Evolutionary conservation across 306 rosid genomes (phyloP), one percentile per base, ranked within the genome.

Genomic region (Prosopis cineraria): DNA sequence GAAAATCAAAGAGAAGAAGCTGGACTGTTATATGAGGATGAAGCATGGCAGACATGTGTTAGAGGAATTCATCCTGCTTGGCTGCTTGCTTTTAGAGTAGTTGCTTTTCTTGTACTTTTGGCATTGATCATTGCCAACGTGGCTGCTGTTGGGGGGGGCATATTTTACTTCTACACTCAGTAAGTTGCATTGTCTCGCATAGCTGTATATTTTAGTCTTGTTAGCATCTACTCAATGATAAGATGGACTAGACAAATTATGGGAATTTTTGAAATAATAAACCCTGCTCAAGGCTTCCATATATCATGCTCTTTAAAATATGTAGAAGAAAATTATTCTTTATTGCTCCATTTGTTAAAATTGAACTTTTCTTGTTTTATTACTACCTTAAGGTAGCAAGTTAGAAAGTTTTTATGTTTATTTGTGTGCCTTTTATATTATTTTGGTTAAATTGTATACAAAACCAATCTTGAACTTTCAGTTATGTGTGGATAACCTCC

Each of bases 81-180:
- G 97, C 85, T 95, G 16, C 91, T 95, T 60, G 75, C 84, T 79
- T 95, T 81, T 75, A 89, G 97, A 83, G 55, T 88, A 19, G 8
- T 87, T 77, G 88, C 93, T 53, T 95, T 91, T 48, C 5, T 73
- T 78, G 86, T 81, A 50, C 97, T 93, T 80, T 78, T 92, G 73
- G 73, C 86, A 30, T 78, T 93, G 89, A 77, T 93, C 58, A 37
- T 86, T 6, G 84, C 87, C 25, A 83, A 87, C 75, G 86, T 84
- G 47, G 80, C 83, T 11, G 67, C 63, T 0, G 93, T 84, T 6
- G 97, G 98, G 63, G 86, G 60, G 31, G 87, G 70, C 84, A 93
- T 95, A 48, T 86, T 91, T 56, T 86, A 78, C 91, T 92, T 79
- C 80, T 95, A 92, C 48, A 93, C 99, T 78, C 98, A 95, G 99